These are phyloP conservation scores for Crithidia expoeki DNA, from an alignment of 208 protist species.

Conservation along the genomic window DNA sequence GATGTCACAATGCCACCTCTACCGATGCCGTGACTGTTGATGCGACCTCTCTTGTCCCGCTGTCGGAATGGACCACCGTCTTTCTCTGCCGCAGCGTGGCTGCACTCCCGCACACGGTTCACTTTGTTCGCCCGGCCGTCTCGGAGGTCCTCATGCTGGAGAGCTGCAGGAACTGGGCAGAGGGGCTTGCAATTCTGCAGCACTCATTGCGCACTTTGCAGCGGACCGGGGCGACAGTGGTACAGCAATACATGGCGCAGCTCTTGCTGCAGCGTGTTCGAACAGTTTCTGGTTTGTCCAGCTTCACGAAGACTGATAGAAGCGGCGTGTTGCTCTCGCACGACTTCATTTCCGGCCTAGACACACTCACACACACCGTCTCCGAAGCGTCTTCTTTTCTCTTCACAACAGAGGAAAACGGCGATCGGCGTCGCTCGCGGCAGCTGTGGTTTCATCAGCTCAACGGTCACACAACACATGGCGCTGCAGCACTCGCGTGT, in stretches of 20 bases:
- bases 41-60: constrained; percentile 4
- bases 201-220: constrained; percentile 54
- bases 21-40: no score
- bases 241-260: constrained; percentile 56
- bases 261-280: constrained; percentile 36
- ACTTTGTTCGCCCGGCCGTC: constrained; percentile 52
- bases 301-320: not conserved
- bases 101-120: constrained; percentile 52
- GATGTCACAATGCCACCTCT: not conserved
- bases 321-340: no score
- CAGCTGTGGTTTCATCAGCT: constrained; percentile 10
- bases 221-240: constrained; percentile 40
- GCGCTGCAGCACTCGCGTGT: constrained; percentile 27
- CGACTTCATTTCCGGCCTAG: constrained; percentile 16
- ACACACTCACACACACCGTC: constrained; percentile 15
- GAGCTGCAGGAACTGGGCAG: constrained; percentile 35
- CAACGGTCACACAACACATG: not conserved
- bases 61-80: not conserved
- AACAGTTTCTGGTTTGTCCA: not conserved
- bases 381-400: not conserved
- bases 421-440: not conserved
- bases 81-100: constrained; percentile 18
- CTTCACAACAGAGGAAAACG: not conserved
- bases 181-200: constrained; percentile 38
- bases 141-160: constrained; percentile 46